Conservation (phyloP, 176 grass and related monocot genomes). For the Guadua angustifolia region DNA sequence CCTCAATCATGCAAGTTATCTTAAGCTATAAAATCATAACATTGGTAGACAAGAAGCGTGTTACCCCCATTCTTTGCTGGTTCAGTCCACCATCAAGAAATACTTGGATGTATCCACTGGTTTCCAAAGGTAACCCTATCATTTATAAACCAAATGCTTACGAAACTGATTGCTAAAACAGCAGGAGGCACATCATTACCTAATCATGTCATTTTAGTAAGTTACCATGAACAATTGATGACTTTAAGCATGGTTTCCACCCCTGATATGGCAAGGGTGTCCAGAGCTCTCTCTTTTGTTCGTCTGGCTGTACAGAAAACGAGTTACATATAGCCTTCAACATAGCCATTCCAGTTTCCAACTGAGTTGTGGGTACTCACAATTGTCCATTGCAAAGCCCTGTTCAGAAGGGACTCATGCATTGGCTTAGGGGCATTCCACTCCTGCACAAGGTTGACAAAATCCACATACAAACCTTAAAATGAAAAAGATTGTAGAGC, state of each 20-base stretch:
- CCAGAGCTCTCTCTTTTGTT: too few species aligned
- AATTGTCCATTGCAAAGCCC: too few species aligned
- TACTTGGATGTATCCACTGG: conserved; percentile 88
- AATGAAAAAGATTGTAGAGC: too few species aligned
- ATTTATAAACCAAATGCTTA: conserved; percentile 26
- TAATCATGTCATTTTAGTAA: conserved; percentile 22
- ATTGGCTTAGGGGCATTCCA: too few species aligned
- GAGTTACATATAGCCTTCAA: too few species aligned
- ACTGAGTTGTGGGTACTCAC: too few species aligned
- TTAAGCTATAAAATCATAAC: conserved; percentile 16
- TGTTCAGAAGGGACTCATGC: too few species aligned
- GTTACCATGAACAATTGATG: conserved; percentile 57
- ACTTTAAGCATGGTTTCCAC: conserved; percentile 72
- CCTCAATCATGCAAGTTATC: conserved; percentile 17
- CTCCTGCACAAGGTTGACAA: too few species aligned
- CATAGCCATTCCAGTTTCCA: too few species aligned
- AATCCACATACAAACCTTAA: too few species aligned
- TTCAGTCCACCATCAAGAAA: conserved; percentile 98
- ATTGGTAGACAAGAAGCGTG: conserved; percentile 7
- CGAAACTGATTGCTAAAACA: neutral
- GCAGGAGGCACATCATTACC: neutral
- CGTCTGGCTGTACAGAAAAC: too few species aligned
- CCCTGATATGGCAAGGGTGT: conserved; percentile 49
- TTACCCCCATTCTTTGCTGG: conserved; percentile 97
- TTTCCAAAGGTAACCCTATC: conserved; percentile 54